phyloP scores from a whole-genome alignment of 2,329 filamentous ascomycete species.

The Lomentospora prolificans region DNA sequence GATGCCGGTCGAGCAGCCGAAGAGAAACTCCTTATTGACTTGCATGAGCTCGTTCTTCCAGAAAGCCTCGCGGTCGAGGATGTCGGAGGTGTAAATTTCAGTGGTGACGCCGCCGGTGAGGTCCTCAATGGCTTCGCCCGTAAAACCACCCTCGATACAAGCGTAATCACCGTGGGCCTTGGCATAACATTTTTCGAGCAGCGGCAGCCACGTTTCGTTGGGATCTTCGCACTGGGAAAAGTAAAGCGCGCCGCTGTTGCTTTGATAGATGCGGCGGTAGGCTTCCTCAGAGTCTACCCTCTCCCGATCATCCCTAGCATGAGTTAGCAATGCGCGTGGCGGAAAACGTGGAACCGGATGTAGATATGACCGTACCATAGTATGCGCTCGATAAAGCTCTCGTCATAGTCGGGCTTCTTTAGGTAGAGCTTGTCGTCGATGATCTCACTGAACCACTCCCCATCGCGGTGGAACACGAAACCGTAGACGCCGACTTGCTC shows the following conservation, averaged over 20 bases:
- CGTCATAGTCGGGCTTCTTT: constrained; percentile 51
- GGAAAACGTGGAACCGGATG: neutral
- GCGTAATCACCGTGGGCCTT: constrained; percentile 74
- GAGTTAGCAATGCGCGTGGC: constrained; percentile 8
- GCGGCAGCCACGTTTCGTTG: constrained; percentile 71
- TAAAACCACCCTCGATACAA: constrained; percentile 63
- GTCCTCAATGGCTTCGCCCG: constrained; percentile 49
- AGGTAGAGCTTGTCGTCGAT: constrained; percentile 42
- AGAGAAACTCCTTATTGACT: constrained; percentile 72
- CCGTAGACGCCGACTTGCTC: constrained; percentile 72
- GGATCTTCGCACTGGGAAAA: constrained; percentile 60
- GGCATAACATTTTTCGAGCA: constrained; percentile 72
- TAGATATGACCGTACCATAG: constrained; percentile 24
- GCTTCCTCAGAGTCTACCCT: constrained; percentile 44
- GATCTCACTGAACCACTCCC: constrained; percentile 57
- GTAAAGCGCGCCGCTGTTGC: constrained; percentile 63
- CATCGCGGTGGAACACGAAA: constrained; percentile 75
- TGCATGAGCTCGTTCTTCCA: constrained; percentile 74
- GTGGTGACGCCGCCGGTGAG: constrained; percentile 61
- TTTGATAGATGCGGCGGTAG: constrained; percentile 38
- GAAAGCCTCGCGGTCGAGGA: constrained; percentile 70
- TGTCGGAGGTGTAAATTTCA: constrained; percentile 58
- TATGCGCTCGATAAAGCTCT: constrained; percentile 38
- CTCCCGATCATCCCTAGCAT: constrained; percentile 21
- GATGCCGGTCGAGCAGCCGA: constrained; percentile 58